Evolutionary conservation across 768 basidiomycete genomes (phyloP).

Genomic region (Boletus rubropictus): DNA sequence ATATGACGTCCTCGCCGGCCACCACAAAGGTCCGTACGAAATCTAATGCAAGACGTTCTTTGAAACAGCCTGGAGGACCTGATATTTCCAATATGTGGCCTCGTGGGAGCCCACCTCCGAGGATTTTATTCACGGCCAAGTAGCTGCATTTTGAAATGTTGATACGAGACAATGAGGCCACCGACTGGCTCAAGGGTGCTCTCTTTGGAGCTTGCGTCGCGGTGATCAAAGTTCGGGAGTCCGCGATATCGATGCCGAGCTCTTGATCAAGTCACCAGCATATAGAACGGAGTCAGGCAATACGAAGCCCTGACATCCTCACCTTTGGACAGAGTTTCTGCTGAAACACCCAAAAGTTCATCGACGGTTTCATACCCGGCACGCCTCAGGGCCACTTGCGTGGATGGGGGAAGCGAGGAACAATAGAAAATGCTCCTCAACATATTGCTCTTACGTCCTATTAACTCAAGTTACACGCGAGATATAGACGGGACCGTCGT

Average conservation of each 20-base stretch:
- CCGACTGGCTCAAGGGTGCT: constrained; percentile 49
- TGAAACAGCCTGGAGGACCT: constrained; percentile 69
- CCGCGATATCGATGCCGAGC: constrained; percentile 41
- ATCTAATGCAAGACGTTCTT: constrained; percentile 49
- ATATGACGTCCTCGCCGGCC: constrained; percentile 48
- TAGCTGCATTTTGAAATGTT: constrained; percentile 28
- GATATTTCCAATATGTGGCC: constrained; percentile 69
- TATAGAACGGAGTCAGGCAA: background rate
- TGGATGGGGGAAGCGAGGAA: constrained; percentile 40
- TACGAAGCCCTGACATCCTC: background rate
- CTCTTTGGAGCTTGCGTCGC: constrained; percentile 33
- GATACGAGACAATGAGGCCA: constrained; percentile 36
- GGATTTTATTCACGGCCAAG: constrained; percentile 48
- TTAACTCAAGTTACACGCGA: background rate
- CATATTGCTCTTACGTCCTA: constrained; percentile 18
- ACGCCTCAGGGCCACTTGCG: constrained; percentile 41
- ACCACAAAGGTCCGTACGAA: constrained; percentile 46
- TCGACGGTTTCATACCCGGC: constrained; percentile 55
- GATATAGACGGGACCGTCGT: constrained; percentile 2
- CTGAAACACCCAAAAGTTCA: constrained; percentile 42
- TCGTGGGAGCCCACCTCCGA: constrained; percentile 57
- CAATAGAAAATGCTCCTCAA: constrained; percentile 41
- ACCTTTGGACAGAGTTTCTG: constrained; percentile 51
- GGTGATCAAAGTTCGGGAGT: constrained; percentile 43
- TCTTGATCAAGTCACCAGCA: constrained; percentile 33